Conservation (phyloP, 2,329 filamentous ascomycete species). For the Knufia petricola region DNA sequence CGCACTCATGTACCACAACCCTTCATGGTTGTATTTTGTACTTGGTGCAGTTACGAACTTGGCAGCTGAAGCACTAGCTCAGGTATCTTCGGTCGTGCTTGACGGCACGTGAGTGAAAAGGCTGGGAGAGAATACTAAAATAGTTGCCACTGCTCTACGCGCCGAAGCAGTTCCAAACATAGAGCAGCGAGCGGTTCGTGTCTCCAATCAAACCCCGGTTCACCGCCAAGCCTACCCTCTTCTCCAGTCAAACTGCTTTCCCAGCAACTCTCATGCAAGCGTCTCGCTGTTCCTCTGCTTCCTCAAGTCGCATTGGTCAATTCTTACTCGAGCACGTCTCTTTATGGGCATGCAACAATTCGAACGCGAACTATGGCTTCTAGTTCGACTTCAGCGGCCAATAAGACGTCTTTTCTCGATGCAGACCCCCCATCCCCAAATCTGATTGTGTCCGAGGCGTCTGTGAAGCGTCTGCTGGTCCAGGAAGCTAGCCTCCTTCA, state of each 20-base stretch:
- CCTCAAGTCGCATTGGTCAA: conserved; percentile 3
- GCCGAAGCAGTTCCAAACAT: not conserved
- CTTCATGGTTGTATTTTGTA: too few relatives aligned
- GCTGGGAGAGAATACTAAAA: not conserved
- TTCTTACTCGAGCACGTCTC: not conserved
- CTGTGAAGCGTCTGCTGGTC: not conserved
- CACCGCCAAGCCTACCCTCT: not conserved
- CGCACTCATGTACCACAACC: too few relatives aligned
- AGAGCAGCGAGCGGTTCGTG: not conserved
- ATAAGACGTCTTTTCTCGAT: not conserved
- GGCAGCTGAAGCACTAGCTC: too few relatives aligned
- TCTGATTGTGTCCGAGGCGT: conserved; percentile 2
- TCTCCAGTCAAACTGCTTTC: conserved; percentile 1
- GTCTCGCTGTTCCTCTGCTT: conserved; percentile 2
- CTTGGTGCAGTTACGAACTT: too few relatives aligned
- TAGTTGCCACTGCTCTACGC: not conserved
- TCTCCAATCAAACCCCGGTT: conserved; percentile 1
- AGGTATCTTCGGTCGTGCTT: not conserved
- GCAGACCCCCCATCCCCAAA: not conserved
- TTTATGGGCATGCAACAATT: not conserved
- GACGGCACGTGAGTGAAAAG: not conserved
- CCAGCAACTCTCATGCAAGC: conserved; percentile 4
- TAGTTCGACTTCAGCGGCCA: not conserved
- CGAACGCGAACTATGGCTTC: conserved; percentile 2
- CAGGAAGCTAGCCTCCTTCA: not conserved